Evolutionary conservation across 1,284 basidiomycete species (phyloP).

Genomic region (Boletus smithii): DNA sequence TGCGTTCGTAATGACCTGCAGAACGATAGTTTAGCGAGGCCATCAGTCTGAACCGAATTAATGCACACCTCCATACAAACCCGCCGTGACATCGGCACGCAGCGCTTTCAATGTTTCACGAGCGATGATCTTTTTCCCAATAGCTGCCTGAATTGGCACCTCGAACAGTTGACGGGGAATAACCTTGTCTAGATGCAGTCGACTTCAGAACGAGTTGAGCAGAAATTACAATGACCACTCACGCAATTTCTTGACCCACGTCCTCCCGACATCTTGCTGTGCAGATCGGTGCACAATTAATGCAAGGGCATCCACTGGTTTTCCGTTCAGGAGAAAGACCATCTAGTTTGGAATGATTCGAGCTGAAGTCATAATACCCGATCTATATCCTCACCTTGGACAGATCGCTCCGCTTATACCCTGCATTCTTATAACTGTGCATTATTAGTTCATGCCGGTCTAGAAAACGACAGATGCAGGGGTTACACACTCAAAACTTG

Average conservation of each 20-base stretch:
- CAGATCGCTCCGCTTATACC: conserved; percentile 76
- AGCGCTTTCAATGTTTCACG: conserved; percentile 86
- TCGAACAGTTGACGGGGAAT: conserved; percentile 94
- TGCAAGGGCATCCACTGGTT: conserved; percentile 89
- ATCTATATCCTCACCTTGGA: conserved; percentile 57
- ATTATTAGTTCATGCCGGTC: conserved; percentile 2
- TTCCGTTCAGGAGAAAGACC: conserved; percentile 82
- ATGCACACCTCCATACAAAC: conserved; percentile 79
- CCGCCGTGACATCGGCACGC: conserved; percentile 93
- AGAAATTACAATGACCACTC: conserved; percentile 28
- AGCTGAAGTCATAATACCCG: background rate
- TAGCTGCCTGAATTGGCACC: conserved; percentile 84
- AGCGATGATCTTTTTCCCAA: conserved; percentile 86
- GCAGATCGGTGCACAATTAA: conserved; percentile 79
- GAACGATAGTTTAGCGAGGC: conserved; percentile 3
- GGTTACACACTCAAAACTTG: conserved; percentile 78
- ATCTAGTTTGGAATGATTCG: conserved; percentile 48
- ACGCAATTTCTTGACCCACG: conserved; percentile 91
- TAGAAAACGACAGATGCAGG: background rate
- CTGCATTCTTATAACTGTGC: conserved; percentile 83
- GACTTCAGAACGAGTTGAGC: background rate
- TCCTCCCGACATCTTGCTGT: conserved; percentile 67
- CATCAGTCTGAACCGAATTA: background rate
- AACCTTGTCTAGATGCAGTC: conserved; percentile 63
- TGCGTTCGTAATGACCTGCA: conserved; percentile 82